phyloP scores from a whole-genome alignment of 345 rosid genomes.

The Punica granatum region DNA sequence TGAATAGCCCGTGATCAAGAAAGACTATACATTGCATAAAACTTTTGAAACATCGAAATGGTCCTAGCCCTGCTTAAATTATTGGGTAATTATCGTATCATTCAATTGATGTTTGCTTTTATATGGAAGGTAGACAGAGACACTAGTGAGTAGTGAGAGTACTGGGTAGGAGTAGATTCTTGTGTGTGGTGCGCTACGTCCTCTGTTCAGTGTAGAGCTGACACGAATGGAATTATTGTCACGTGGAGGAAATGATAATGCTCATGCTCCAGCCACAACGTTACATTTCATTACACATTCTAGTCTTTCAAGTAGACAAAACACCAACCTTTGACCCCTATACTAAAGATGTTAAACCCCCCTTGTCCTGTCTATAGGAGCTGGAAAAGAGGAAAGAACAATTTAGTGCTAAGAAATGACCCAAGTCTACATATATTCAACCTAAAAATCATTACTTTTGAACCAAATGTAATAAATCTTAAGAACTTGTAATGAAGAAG shows the following conservation, averaged over 20 bases:
- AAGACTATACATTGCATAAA: too few relatives aligned
- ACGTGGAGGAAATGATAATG: conserved; percentile 3
- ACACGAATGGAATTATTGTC: conserved; percentile 1
- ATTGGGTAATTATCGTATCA: too few relatives aligned
- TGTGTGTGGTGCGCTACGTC: not conserved
- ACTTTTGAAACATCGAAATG: too few relatives aligned
- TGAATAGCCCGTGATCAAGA: too few relatives aligned
- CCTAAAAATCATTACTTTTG: not conserved
- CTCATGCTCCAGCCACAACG: not conserved
- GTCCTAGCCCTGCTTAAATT: too few relatives aligned
- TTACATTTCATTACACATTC: not conserved
- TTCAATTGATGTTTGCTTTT: too few relatives aligned
- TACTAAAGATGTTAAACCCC: not conserved
- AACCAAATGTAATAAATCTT: too few relatives aligned
- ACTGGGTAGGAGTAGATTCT: not conserved
- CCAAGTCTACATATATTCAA: not conserved
- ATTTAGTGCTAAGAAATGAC: not conserved
- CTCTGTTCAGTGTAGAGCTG: conserved; percentile 2
- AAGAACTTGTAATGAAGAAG: not conserved
- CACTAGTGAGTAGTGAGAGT: too few relatives aligned
- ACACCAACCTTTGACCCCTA: not conserved
- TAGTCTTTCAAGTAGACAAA: conserved; percentile 1
- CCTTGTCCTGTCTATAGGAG: not conserved
- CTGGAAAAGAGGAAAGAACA: not conserved
- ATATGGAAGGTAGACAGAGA: too few relatives aligned